Percentiles rank a stretch among this genome's conserved stretches.
phyloP scores from a whole-genome alignment of 257 asterid genomes.

The Lycium barbarum region DNA sequence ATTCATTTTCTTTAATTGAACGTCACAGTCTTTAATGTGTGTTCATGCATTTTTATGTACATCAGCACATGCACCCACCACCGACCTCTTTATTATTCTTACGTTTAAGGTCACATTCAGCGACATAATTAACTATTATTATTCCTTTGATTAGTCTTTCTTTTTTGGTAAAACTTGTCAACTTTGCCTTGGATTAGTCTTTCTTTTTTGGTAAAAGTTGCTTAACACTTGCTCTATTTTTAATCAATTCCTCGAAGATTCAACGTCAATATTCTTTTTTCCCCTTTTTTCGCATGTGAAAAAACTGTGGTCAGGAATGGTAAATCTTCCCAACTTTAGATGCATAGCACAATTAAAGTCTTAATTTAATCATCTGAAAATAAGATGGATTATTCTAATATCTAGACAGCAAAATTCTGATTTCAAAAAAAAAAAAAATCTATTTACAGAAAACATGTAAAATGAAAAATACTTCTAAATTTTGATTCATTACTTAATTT shows the following conservation, averaged over 20 bases:
- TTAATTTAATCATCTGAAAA: no score
- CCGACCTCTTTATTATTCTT: constrained; percentile 4
- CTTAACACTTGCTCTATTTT: background rate
- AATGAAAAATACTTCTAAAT: no score
- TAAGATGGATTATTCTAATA: no score
- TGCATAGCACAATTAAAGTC: background rate
- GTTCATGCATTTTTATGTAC: background rate
- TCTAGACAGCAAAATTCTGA: no score
- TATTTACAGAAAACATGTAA: no score
- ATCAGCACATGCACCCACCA: background rate
- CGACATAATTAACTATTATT: background rate
- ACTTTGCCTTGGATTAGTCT: background rate
- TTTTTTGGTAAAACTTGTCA: constrained; percentile 3
- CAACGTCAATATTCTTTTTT: background rate
- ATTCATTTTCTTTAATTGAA: background rate
- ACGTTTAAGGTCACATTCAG: background rate
- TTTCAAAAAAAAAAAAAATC: no score
- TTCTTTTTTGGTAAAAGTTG: background rate
- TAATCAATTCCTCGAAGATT: background rate
- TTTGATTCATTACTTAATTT: no score
- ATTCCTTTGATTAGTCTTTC: background rate
- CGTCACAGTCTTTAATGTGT: background rate
- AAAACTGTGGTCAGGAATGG: background rate
- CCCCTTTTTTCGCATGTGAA: background rate
- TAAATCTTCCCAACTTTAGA: background rate